Evolutionary conservation across 805 yeast genomes (phyloP).

Genomic region (Candida tibetensis): DNA sequence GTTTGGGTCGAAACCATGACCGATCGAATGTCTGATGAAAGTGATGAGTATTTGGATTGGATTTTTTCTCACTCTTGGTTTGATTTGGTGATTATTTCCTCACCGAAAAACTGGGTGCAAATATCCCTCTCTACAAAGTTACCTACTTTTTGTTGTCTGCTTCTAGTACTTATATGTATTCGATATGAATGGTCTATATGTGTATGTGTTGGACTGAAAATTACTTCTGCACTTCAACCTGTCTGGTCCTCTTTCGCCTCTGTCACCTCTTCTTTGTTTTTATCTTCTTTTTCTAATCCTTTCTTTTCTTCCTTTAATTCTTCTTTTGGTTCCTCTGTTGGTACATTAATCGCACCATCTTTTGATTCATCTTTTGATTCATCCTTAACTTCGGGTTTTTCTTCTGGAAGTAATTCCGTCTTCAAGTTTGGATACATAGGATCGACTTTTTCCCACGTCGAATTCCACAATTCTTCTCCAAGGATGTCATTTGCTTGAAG

Average conservation of each 20-base stretch:
- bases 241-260: no score
- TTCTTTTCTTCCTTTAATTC: not conserved
- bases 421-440: conserved; percentile 27
- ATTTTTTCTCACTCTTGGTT: conserved; percentile 1
- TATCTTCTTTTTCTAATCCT: not conserved
- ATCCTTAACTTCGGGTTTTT: not conserved
- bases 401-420: conserved; percentile 15
- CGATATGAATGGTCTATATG: no score
- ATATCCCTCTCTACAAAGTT: not conserved
- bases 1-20: conserved; percentile 32
- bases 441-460: conserved; percentile 32
- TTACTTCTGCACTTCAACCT: no score
- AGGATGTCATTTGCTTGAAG: conserved; percentile 28
- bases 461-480: conserved; percentile 26
- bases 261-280: not conserved
- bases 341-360: no score
- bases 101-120: not conserved
- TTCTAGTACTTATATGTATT: no score
- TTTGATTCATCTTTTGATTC: no score
- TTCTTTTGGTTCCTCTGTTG: not conserved
- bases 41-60: not conserved
- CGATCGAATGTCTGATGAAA: not conserved
- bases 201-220: no score
- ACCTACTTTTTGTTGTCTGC: not conserved
- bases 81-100: no score